A percentile compares a stretch with the other conserved stretches of the same genome.
These are phyloP conservation scores for Enterocytospora artemiae DNA, from an alignment of 371 early-diverging fungal genomes.

Conservation along the genomic window DNA sequence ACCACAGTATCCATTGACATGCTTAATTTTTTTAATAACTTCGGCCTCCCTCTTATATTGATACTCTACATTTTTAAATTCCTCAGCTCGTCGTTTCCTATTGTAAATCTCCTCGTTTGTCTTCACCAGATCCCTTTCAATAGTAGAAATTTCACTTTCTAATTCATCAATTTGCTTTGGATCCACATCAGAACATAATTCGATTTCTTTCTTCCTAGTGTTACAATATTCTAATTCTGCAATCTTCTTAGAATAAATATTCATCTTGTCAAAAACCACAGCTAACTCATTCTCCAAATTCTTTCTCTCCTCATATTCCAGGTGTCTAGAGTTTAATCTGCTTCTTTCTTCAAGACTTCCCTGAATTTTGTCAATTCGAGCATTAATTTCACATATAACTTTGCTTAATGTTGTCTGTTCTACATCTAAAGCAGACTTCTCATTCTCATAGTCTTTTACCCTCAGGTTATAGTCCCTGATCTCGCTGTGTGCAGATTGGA, in stretches of 20 bases:
- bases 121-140: constrained; percentile 17
- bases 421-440: not conserved
- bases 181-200: not conserved
- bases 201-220: not conserved
- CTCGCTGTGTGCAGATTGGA: constrained; percentile 14
- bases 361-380: constrained; percentile 6
- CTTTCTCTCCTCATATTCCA: constrained; percentile 14
- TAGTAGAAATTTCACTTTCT: not conserved
- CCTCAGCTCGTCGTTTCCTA: constrained; percentile 20
- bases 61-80: constrained; percentile 24
- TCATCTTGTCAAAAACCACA: not conserved
- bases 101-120: constrained; percentile 27
- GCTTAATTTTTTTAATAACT: constrained; percentile 24
- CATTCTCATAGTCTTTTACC: constrained; percentile 9
- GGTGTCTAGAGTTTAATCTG: not conserved
- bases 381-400: not conserved
- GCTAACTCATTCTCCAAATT: not conserved
- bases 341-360: constrained; percentile 11
- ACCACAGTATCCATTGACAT: constrained; percentile 60
- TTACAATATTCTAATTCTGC: not conserved
- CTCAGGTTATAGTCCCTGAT: not conserved
- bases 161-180: not conserved
- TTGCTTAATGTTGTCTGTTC: not conserved
- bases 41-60: constrained; percentile 27
- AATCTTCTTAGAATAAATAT: not conserved